These are phyloP conservation scores for Linnemannia schmuckeri DNA, from an alignment of 192 early-diverging fungal species.

Conservation along the genomic window DNA sequence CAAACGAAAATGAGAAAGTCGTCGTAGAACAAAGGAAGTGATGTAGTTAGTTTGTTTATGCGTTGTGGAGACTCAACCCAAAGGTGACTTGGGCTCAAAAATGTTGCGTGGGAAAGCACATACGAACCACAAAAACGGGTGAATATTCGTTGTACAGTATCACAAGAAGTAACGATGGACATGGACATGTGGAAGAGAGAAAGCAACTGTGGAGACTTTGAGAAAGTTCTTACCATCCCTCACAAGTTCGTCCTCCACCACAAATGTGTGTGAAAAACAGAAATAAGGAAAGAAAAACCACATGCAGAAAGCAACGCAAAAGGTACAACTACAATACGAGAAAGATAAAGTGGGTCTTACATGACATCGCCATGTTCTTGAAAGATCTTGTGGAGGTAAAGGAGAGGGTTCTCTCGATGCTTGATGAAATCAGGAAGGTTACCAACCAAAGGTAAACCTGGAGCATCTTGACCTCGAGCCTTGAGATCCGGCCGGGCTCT, in stretches of 20 bases:
- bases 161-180: too few relatives aligned
- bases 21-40: too few relatives aligned
- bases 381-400: conserved; percentile 1
- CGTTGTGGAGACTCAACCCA: too few relatives aligned
- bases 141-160: too few relatives aligned
- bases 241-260: too few relatives aligned
- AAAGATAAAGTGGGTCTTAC: neutral
- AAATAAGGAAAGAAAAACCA: neutral
- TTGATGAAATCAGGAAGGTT: conserved; percentile 11
- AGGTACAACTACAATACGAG: neutral
- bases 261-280: neutral
- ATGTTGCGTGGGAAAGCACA: too few relatives aligned
- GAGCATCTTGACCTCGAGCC: neutral
- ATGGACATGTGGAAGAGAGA: too few relatives aligned
- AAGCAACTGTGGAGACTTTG: too few relatives aligned
- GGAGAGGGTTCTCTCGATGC: neutral
- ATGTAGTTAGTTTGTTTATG: neutral
- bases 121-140: too few relatives aligned
- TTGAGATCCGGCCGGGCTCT: conserved; percentile 32
- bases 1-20: neutral
- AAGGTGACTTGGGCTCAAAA: too few relatives aligned
- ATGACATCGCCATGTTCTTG: conserved; percentile 22
- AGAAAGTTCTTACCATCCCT: too few relatives aligned
- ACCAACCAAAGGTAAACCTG: conserved; percentile 37
- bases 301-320: neutral